phyloP scores from a whole-genome alignment of 2,329 filamentous ascomycete species.

The Epichloe bromicola region DNA sequence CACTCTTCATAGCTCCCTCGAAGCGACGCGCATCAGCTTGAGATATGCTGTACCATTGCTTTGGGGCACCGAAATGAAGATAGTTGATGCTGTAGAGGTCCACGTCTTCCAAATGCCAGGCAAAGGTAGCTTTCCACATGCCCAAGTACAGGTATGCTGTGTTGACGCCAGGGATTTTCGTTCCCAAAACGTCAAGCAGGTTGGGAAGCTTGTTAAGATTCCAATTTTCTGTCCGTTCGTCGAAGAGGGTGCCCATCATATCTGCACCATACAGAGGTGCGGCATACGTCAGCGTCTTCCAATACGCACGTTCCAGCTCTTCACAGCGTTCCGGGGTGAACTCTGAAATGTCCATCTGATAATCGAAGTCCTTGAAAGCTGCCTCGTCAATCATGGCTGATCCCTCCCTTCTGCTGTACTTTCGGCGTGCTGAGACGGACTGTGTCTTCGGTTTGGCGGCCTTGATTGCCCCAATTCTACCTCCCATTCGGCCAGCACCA shows the following conservation, averaged over 20 bases:
- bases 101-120: slow-evolving; percentile 97
- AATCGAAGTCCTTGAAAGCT: slow-evolving; percentile 83
- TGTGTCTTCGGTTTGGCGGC: slow-evolving; percentile 48
- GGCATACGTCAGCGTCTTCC: slow-evolving; percentile 94
- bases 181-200: slow-evolving; percentile 81
- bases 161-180: slow-evolving; percentile 94
- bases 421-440: slow-evolving; percentile 74
- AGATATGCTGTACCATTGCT: slow-evolving; percentile 99
- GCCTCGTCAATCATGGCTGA: slow-evolving; percentile 76
- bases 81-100: slow-evolving; percentile 99
- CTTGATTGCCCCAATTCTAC: slow-evolving; percentile 35
- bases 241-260: slow-evolving; percentile 88
- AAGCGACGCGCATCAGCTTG: slow-evolving; percentile 89
- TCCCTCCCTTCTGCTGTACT: slow-evolving; percentile 69
- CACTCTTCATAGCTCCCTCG: slow-evolving; percentile 85
- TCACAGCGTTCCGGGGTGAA: slow-evolving; percentile 86
- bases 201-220: slow-evolving; percentile 94
- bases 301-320: slow-evolving; percentile 88
- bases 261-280: slow-evolving; percentile 92
- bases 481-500: slow-evolving; percentile 17
- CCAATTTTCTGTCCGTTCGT: slow-evolving; percentile 73
- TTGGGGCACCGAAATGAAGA: slow-evolving; percentile 94
- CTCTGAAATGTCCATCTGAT: slow-evolving; percentile 74
- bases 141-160: slow-evolving; percentile 95
- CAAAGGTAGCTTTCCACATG: slow-evolving; percentile 99